Percentiles rank a stretch among this genome's conserved stretches.
phyloP scores from a whole-genome alignment of 2,329 filamentous ascomycete species.

The Talaromyces sp. region DNA sequence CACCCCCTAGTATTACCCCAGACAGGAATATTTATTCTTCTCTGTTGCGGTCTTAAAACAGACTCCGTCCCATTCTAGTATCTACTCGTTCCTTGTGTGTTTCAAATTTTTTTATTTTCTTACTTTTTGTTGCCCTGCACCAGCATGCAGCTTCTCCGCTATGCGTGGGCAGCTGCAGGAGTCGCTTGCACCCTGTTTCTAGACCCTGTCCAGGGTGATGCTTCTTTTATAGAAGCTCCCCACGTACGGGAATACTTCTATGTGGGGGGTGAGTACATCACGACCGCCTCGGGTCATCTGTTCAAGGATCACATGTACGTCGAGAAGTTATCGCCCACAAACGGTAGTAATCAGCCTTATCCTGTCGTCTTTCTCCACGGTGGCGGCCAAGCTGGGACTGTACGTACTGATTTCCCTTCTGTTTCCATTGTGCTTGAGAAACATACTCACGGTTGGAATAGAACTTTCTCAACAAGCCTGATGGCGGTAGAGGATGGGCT shows the following conservation, averaged over 20 bases:
- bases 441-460: no score
- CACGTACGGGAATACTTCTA: neutral
- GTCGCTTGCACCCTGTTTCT: no score
- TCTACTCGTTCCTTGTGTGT: no score
- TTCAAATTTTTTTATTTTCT: no score
- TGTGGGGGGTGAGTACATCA: neutral
- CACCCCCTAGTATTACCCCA: no score
- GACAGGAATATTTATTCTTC: no score
- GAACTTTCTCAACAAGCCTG: conserved; percentile 2
- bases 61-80: no score
- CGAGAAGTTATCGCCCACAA: neutral
- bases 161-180: no score
- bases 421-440: neutral
- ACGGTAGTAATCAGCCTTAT: neutral
- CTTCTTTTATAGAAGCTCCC: neutral
- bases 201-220: neutral
- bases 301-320: neutral
- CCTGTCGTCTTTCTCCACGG: neutral
- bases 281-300: neutral
- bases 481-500: neutral
- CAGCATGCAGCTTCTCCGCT: neutral
- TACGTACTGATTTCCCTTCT: neutral
- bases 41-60: no score
- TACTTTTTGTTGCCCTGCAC: no score
- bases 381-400: neutral